Conservation (phyloP, 306 rosid genomes). For the Notholithocarpus densiflorus region DNA sequence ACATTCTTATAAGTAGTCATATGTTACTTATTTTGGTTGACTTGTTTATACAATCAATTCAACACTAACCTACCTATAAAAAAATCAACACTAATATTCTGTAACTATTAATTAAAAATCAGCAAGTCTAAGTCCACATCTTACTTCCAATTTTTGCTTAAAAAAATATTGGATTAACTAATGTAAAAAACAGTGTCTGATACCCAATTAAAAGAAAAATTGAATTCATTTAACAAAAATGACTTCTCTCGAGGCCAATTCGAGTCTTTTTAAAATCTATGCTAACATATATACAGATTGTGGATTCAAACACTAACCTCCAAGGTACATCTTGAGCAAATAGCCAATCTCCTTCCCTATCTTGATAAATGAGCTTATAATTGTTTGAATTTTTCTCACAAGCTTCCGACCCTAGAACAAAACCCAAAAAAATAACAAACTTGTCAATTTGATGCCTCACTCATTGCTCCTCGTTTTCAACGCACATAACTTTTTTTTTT, state of each 20-base stretch:
- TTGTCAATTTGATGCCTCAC: background rate
- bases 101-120: too few species aligned
- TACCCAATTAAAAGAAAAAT: too few species aligned
- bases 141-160: too few species aligned
- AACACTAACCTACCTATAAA: background rate
- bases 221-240: too few species aligned
- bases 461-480: background rate
- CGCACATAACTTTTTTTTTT: too few species aligned
- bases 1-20: too few species aligned
- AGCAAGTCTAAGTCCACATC: too few species aligned
- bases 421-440: background rate
- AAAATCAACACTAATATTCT: too few species aligned
- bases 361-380: conserved; percentile 61
- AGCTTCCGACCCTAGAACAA: conserved; percentile 13
- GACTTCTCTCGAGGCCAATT: too few species aligned
- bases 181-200: too few species aligned
- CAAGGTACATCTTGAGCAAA: conserved; percentile 73
- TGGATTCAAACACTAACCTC: conserved; percentile 44
- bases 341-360: conserved; percentile 80
- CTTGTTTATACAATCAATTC: background rate
- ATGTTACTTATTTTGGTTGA: background rate
- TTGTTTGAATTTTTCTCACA: conserved; percentile 36
- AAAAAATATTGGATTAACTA: too few species aligned
- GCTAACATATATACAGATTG: background rate
- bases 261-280: background rate